Conservation (phyloP, 805 yeast genomes). For the Saccharomyces cerevisiae region DNA sequence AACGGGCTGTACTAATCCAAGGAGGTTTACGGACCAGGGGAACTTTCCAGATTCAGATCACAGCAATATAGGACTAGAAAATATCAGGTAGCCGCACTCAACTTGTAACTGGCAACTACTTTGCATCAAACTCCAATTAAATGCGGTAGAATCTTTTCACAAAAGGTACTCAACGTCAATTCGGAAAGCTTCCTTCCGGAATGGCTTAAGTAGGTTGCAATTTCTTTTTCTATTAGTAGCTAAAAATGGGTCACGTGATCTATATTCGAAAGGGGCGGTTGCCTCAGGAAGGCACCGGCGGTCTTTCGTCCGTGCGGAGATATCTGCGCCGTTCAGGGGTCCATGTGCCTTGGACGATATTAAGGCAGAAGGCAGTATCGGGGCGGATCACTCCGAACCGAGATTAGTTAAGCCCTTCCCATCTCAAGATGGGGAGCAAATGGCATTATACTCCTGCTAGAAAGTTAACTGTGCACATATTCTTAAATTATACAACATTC, state of each 20-base stretch:
- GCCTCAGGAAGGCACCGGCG: neutral
- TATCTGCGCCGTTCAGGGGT: neutral
- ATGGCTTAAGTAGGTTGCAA: neutral
- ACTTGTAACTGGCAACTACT: neutral
- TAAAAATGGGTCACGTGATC: neutral
- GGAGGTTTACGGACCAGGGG: neutral
- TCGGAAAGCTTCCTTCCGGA: too few species aligned
- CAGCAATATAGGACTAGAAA: neutral
- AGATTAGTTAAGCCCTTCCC: neutral
- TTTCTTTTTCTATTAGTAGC: neutral
- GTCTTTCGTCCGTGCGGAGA: neutral
- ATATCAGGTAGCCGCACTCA: neutral
- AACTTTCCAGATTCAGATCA: neutral
- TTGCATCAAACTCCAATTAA: neutral
- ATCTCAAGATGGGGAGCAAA: neutral
- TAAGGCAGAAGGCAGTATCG: neutral
- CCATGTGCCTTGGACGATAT: neutral
- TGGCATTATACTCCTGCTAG: neutral
- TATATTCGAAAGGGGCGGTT: neutral
- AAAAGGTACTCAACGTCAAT: neutral
- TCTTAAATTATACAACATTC: neutral
- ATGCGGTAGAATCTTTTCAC: neutral
- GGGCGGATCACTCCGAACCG: neutral
- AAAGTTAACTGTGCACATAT: neutral
- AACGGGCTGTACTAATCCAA: too few species aligned